Evolutionary conservation across 2,329 filamentous ascomycete genomes (phyloP).

Genomic region (Fusarium graminum): DNA sequence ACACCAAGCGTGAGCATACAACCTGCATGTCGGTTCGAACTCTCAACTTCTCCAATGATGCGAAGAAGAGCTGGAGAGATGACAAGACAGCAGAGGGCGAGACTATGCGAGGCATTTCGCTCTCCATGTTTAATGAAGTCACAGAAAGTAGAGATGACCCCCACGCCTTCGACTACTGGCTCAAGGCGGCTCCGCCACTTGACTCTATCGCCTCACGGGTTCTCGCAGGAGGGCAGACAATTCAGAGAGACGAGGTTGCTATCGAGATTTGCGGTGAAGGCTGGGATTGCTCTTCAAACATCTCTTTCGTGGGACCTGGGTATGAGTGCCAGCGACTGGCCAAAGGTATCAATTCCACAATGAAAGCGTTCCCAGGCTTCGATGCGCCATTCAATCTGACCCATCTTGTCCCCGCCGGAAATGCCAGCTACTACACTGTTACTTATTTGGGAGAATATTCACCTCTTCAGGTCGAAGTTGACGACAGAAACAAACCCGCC

Average conservation of each 20-base stretch:
- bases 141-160: background rate
- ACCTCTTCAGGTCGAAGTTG: constrained; percentile 11
- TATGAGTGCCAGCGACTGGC: constrained; percentile 40
- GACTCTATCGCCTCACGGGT: constrained; percentile 30
- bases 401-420: constrained; percentile 24
- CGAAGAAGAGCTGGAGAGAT: constrained; percentile 18
- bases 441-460: constrained; percentile 33
- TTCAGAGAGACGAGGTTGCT: constrained; percentile 31
- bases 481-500: constrained; percentile 15
- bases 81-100: constrained; percentile 12
- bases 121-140: constrained; percentile 33
- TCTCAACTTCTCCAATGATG: constrained; percentile 40
- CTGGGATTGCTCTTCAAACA: constrained; percentile 42
- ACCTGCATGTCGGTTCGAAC: constrained; percentile 33
- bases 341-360: background rate
- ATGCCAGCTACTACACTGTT: constrained; percentile 23
- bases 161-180: constrained; percentile 38
- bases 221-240: constrained; percentile 26
- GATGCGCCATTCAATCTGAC: constrained; percentile 35
- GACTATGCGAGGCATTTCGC: constrained; percentile 29
- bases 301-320: constrained; percentile 38
- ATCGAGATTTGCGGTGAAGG: constrained; percentile 33
- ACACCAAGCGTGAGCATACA: constrained; percentile 9
- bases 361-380: constrained; percentile 13
- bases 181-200: constrained; percentile 19